Base-by-base conservation (phyloP, 2,329 filamentous ascomycete genomes). In the Emergomyces orientalis region DNA sequence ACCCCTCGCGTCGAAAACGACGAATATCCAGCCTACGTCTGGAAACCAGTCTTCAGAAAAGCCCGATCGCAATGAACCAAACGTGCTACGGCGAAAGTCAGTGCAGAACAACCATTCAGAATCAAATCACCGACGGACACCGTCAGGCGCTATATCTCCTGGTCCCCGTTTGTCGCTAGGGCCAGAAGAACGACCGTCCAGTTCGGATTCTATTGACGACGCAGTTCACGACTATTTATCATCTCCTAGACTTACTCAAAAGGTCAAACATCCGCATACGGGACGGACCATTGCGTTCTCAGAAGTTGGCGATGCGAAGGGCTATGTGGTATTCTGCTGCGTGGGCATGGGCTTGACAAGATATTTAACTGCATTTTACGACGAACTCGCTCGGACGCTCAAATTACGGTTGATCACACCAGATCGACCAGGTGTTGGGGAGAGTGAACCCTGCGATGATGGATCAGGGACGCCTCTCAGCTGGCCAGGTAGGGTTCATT, bases 311-410 rank as follows among this genome's bases (percentile, higher is more conserved):
- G 92, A 97, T 73, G 87, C 92, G 0, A 86, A 93, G 52, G 94
- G 94, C 1, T 93, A 88, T 67, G 93, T 91, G 2, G 90, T 99
- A 1, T 92, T 99, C 69, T 95, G 94, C 73, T 99, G 94, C 71
- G 91, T 99, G 2, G 94, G 94, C 25, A 99, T 99, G 94, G 94
- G 94, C 0, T 77, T 99, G 70, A 99, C 94, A 13, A 85, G 94
- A 75, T 99, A 94, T 73, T 89, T 99, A 64, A 97, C 91, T 65
- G 91, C 92, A 0, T 99, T 99, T 73, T 99, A 97, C 72, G 94
- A 99, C 73, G 94, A 99, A 74, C 80, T 99, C 61, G 94, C 94
- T 2, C 79, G 90, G 70, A 96, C 92, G 0, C 79, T 99, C 64
- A 94, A 91, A 73, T 77, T 99, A 63, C 86, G 94, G 25, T 81